Evolutionary conservation across 106 monocot species (phyloP).

Genomic region (Ottelia alismoides): DNA sequence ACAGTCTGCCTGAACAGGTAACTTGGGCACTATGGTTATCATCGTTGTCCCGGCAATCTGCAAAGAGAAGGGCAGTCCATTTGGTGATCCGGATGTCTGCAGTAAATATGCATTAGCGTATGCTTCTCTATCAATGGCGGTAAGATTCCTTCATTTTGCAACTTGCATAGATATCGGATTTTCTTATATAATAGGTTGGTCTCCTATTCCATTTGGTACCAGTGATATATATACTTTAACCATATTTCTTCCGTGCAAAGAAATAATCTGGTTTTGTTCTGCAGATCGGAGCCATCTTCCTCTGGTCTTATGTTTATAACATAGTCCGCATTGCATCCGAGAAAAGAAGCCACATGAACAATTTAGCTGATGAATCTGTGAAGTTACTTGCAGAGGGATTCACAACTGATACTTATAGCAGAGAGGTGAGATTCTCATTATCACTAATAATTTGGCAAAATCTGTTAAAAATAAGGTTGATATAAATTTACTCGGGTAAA

Average conservation of each 20-base stretch:
- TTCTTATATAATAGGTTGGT: background rate
- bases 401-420: conserved; percentile 1
- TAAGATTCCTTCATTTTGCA: conserved; percentile 17
- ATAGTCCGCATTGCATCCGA: too few species aligned
- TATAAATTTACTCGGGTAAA: too few species aligned
- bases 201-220: background rate
- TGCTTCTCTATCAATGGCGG: conserved; percentile 75
- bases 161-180: background rate
- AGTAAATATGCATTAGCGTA: conserved; percentile 46
- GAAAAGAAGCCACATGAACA: background rate
- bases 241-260: background rate
- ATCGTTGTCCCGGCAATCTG: conserved; percentile 66
- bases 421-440: background rate
- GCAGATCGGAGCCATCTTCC: conserved; percentile 50
- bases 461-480: too few species aligned
- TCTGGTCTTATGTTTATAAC: conserved; percentile 62
- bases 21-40: conserved; percentile 59
- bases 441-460: too few species aligned
- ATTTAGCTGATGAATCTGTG: conserved; percentile 14
- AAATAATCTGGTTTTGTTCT: conserved; percentile 1
- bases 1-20: conserved; percentile 24
- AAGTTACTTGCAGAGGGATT: conserved; percentile 11
- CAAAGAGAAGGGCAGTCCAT: conserved; percentile 66
- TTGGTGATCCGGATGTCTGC: conserved; percentile 48
- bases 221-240: background rate